Evolutionary conservation across 2,329 filamentous ascomycete genomes (phyloP).

Genomic region (Bisporella sp.): DNA sequence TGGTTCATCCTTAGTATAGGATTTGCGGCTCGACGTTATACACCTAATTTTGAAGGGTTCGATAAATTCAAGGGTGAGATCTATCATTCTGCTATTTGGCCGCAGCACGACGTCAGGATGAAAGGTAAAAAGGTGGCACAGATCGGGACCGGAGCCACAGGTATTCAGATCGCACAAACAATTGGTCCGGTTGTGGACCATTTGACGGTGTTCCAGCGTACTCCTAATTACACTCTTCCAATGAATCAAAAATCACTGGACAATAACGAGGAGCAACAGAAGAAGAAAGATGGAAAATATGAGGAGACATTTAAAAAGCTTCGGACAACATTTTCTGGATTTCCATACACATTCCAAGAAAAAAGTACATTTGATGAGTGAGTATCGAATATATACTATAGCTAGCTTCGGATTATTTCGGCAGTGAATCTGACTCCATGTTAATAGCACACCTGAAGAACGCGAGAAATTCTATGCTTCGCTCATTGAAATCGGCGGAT

Average conservation of each 20-base stretch:
- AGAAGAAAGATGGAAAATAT: conserved; percentile 22
- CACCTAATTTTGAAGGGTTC: conserved; percentile 18
- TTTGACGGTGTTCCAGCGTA: conserved; percentile 46
- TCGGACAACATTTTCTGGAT: conserved; percentile 20
- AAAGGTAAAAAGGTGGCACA: conserved; percentile 17
- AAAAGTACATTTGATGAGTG: conserved; percentile 26
- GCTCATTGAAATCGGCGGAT: conserved; percentile 39
- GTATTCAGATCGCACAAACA: conserved; percentile 15
- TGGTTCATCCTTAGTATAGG: conserved; percentile 21
- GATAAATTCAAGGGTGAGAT: conserved; percentile 19
- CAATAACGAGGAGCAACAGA: conserved; percentile 18
- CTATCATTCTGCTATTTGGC: conserved; percentile 18
- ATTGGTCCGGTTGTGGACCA: conserved; percentile 29
- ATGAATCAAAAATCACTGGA: conserved; percentile 23
- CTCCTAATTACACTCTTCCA: conserved; percentile 36
- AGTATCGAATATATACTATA: too few species aligned
- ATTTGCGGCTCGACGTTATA: conserved; percentile 18
- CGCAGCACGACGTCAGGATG: conserved; percentile 35
- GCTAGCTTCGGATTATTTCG: too few species aligned
- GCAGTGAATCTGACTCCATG: too few species aligned
- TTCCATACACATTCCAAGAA: conserved; percentile 24
- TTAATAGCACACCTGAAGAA: conserved; percentile 25
- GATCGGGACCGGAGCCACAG: conserved; percentile 18
- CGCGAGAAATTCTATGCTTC: conserved; percentile 36
- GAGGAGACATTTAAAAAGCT: conserved; percentile 25